phyloP scores from a whole-genome alignment of 495 filamentous ascomycete species.

The Aspergillus avenaceus region DNA sequence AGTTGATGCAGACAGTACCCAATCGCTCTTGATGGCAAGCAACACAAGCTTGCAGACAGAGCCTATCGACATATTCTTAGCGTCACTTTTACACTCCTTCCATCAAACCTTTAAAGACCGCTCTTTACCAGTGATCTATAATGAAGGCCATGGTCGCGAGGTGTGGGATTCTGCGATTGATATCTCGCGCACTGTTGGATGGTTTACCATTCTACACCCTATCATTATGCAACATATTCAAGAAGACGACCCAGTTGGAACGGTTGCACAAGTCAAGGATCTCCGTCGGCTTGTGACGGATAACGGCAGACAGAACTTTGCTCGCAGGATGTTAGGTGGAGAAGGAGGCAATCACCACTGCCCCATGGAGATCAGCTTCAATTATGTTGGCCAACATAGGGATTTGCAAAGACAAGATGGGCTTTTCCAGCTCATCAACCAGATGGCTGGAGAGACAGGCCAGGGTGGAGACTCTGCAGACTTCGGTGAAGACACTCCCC shows the following conservation, averaged over 20 bases:
- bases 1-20: conserved; percentile 40
- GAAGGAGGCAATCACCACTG: conserved; percentile 40
- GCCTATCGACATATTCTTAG: conserved; percentile 49
- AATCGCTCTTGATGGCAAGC: conserved; percentile 38
- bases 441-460: conserved; percentile 43
- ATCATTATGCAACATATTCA: conserved; percentile 27
- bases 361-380: conserved; percentile 69
- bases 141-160: conserved; percentile 56
- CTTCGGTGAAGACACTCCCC: conserved; percentile 49
- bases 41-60: conserved; percentile 49
- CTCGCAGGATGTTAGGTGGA: conserved; percentile 39
- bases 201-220: conserved; percentile 58
- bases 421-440: conserved; percentile 54
- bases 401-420: conserved; percentile 58
- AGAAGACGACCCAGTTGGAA: conserved; percentile 30
- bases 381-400: conserved; percentile 62
- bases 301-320: conserved; percentile 51
- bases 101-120: conserved; percentile 48
- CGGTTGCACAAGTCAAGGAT: conserved; percentile 44
- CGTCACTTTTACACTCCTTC: conserved; percentile 50
- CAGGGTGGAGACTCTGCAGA: conserved; percentile 52
- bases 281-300: conserved; percentile 36
- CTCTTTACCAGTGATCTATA: conserved; percentile 48
- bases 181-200: conserved; percentile 56
- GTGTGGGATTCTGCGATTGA: conserved; percentile 47